Base-by-base conservation (phyloP, 2,329 filamentous ascomycete species). In the Pseudogymnoascus sp. region DNA sequence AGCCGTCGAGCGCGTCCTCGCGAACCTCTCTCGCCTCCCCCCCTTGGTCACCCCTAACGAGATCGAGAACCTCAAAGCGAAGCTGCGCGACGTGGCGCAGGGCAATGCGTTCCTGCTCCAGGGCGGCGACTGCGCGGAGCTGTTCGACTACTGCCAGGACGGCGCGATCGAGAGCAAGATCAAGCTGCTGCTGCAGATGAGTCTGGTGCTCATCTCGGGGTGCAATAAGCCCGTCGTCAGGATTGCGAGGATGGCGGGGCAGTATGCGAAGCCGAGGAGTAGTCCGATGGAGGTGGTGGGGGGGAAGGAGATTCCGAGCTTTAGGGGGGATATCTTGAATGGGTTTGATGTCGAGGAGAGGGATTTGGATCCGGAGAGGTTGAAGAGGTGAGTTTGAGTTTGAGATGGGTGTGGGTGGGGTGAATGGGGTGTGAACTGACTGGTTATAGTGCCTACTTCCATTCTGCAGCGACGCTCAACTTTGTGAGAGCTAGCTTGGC, bases 171-270 rank as follows among this genome's bases (percentile, higher is more conserved):
- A 97, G 77, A 89, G 91, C 67, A 99, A 97, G 81, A 91, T 97
- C 76, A 97, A 97, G 78, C 84, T 99, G 26, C 83, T 99, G 31
- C 80, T 99, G 65, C 95, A 99, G 78, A 97, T 99, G 93, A 96
- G 91, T 68, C 79, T 99, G 69, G 91, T 99, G 1, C 82, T 99
- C 65, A 93, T 97, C 74, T 97, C 93, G 88, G 95, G 91, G 69
- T 82, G 82, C 64, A 81, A 83, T 77, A 87, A 86, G 77, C 90
- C 90, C 5, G 92, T 99, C 3, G 91, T 99, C 59, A 87, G 95
- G 69, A 96, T 99, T 71, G 95, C 91, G 15, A 87, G 95, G 65
- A 97, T 97, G 87, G 95, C 95, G 11, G 95, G 95, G 3, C 95
- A 99, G 80, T 99, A 96, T 72, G 95, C 95, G 31, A 99, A 99